A percentile compares a stretch with the other conserved stretches of the same genome.
Conservation (phyloP, 2,329 filamentous ascomycete species). For the Trichothecium sympodiale region DNA sequence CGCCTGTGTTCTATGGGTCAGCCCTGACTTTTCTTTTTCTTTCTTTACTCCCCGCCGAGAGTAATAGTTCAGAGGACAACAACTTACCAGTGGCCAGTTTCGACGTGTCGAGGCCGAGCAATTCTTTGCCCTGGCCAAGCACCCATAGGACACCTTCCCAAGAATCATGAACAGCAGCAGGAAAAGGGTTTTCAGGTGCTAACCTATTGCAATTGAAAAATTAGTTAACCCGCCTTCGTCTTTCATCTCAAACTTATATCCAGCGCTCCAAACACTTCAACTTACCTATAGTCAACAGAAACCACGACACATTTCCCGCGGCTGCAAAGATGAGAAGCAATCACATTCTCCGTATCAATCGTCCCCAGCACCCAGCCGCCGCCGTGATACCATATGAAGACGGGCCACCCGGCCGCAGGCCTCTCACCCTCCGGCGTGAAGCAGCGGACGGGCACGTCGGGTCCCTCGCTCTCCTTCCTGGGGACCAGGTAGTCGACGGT, state of each 20-base stretch:
- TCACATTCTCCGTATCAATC: slow-evolving; percentile 45
- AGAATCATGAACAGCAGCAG: slow-evolving; percentile 44
- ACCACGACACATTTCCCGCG: slow-evolving; percentile 40
- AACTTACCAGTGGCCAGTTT: slow-evolving; percentile 8
- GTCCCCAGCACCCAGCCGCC: slow-evolving; percentile 49
- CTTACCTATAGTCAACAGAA: slow-evolving; percentile 42
- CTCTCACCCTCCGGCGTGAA: slow-evolving; percentile 36
- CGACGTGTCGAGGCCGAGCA: slow-evolving; percentile 26
- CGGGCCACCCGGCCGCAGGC: slow-evolving; percentile 39
- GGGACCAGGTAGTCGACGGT: slow-evolving; percentile 30
- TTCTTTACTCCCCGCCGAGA: no score
- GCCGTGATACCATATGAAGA: slow-evolving; percentile 45
- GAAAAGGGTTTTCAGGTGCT: slow-evolving; percentile 44
- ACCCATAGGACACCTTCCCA: slow-evolving; percentile 44
- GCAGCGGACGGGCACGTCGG: slow-evolving; percentile 32
- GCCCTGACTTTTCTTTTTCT: no score
- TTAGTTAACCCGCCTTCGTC: slow-evolving; percentile 1
- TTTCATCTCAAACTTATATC: no score
- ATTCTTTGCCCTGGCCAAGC: slow-evolving; percentile 13
- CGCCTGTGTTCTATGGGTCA: slow-evolving; percentile 3
- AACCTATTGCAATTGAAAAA: slow-evolving; percentile 21
- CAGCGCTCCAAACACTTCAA: no score
- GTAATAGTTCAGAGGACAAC: no score
- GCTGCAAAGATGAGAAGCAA: slow-evolving; percentile 42
- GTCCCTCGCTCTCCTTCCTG: slow-evolving; percentile 33